Evolutionary conservation across 164 flowering plant species (phyloP).

Genomic region (Chimonanthus praecox): DNA sequence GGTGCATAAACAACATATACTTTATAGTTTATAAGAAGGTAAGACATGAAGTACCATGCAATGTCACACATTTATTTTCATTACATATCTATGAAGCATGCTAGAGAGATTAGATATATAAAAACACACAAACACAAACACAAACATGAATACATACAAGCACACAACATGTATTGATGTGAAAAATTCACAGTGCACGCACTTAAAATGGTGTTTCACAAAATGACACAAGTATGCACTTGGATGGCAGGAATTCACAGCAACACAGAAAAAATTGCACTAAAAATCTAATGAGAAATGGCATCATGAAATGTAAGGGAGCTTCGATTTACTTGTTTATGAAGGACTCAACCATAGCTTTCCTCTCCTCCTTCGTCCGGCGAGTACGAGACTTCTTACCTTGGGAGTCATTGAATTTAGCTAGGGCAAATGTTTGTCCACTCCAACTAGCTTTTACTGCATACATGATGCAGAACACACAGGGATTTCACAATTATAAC

Average conservation of each 20-base stretch:
- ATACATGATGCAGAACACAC: slow-evolving; percentile 42
- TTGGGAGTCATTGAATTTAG: slow-evolving; percentile 53
- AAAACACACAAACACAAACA: not conserved
- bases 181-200: not conserved
- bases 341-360: slow-evolving; percentile 70
- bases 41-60: not conserved
- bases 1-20: not conserved
- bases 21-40: no score
- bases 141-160: not conserved
- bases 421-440: slow-evolving; percentile 75
- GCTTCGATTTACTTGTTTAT: slow-evolving; percentile 29
- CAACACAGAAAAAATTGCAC: not conserved
- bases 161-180: not conserved
- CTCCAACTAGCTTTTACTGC: slow-evolving; percentile 61
- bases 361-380: slow-evolving; percentile 84
- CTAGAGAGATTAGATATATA: no score
- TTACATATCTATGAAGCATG: no score
- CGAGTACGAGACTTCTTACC: slow-evolving; percentile 73
- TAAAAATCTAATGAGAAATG: not conserved
- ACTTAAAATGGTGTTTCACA: not conserved
- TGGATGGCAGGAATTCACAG: not conserved
- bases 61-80: not conserved
- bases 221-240: not conserved
- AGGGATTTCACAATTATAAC: not conserved
- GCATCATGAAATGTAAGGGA: not conserved